These are phyloP conservation scores for Gossypium ekmanianum DNA, from an alignment of 345 rosid species.

Conservation along the genomic window DNA sequence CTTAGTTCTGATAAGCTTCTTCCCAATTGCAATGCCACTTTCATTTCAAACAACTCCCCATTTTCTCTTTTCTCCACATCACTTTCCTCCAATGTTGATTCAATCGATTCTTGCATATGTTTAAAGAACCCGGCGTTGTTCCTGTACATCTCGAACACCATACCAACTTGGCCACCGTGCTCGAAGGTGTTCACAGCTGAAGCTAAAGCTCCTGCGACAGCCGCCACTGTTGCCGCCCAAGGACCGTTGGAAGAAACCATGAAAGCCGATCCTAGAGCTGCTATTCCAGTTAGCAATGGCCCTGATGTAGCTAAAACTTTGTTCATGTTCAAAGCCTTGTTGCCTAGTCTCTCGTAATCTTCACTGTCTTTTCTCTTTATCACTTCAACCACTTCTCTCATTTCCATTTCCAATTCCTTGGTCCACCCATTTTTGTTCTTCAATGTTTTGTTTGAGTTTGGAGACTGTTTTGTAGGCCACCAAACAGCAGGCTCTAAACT, in stretches of 20 bases:
- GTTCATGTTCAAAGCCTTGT: conserved; percentile 35
- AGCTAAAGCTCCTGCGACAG: conserved; percentile 37
- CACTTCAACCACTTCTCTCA: conserved; percentile 31
- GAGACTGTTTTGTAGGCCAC: conserved; percentile 33
- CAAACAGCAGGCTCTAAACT: conserved; percentile 44
- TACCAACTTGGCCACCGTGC: conserved; percentile 51
- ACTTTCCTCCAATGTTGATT: conserved; percentile 33
- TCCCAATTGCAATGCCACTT: conserved; percentile 44
- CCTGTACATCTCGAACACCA: conserved; percentile 56
- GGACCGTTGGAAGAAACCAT: conserved; percentile 19
- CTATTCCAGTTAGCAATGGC: conserved; percentile 41
- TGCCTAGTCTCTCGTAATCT: conserved; percentile 39
- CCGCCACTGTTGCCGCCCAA: conserved; percentile 32
- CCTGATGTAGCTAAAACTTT: conserved; percentile 41
- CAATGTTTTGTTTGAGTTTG: not conserved
- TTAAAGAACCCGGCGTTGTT: conserved; percentile 46
- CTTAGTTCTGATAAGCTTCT: conserved; percentile 42
- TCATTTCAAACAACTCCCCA: conserved; percentile 34
- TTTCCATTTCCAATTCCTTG: conserved; percentile 33
- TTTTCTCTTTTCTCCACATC: conserved; percentile 38
- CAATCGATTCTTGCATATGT: conserved; percentile 39
- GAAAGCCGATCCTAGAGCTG: conserved; percentile 34
- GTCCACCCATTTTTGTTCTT: conserved; percentile 40
- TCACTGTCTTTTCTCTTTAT: conserved; percentile 40
- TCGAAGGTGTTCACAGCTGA: conserved; percentile 36